Evolutionary conservation across 805 yeast species (phyloP).

Genomic region (Wickerhamomyces subpelliculosus): DNA sequence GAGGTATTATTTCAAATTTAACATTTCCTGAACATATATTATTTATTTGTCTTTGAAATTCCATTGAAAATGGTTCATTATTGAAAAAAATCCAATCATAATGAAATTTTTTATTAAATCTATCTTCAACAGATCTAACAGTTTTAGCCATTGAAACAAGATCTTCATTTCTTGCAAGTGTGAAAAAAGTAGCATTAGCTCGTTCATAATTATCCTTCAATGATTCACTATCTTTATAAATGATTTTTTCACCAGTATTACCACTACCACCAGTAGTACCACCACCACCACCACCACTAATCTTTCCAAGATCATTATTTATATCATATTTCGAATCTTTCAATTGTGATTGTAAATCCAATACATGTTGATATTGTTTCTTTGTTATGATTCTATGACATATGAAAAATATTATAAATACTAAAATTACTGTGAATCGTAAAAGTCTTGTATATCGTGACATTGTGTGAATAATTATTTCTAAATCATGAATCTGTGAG

Average conservation of each 20-base stretch:
- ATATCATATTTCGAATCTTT: constrained; percentile 12
- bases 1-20: constrained; percentile 36
- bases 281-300: not conserved
- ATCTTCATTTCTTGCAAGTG: constrained; percentile 61
- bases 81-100: constrained; percentile 79
- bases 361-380: constrained; percentile 11
- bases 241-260: constrained; percentile 4
- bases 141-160: constrained; percentile 43
- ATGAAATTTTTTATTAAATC: constrained; percentile 63
- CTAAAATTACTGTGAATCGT: constrained; percentile 13
- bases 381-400: constrained; percentile 13
- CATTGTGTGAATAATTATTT: constrained; percentile 2
- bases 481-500: no score
- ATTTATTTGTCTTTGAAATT: constrained; percentile 28
- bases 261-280: not conserved
- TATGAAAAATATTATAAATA: constrained; percentile 11
- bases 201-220: constrained; percentile 25
- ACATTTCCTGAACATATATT: constrained; percentile 33
- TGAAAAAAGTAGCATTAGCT: constrained; percentile 59
- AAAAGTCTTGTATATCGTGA: constrained; percentile 9
- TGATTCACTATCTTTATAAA: constrained; percentile 41
- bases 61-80: constrained; percentile 35
- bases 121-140: constrained; percentile 64
- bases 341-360: constrained; percentile 14
- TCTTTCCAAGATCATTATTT: constrained; percentile 7